Evolutionary conservation across 352 stramenopile genomes (phyloP), one percentile per base, ranked within the genome.

Genomic region (Peronospora tabacina): DNA sequence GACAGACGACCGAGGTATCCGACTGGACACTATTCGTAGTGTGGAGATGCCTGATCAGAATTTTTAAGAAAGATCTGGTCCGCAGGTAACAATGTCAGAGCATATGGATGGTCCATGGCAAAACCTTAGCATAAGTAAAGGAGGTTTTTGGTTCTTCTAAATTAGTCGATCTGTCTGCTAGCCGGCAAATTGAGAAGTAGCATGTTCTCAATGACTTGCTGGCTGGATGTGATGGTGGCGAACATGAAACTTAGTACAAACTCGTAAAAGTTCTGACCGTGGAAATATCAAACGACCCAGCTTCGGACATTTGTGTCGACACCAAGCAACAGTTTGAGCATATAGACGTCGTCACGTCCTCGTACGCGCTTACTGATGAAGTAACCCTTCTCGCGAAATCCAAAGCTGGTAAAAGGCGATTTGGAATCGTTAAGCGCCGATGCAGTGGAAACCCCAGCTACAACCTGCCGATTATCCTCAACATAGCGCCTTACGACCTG

Each of bases 241-340:
- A 66, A 54, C 49, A 68, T 66, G 34, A 68, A 63, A 44, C 52
- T 49, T 19, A 72, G 49, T 7, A 69, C 56, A 28, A 72, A 72
- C 44, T 72, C 63, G 58, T 65, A 44, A 71, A 68, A 1, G 58
- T 54, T 7, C 63, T 47, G 5, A 62, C 63, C n/a, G 54, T 58
- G n/a, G 53, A 51, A 8, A 63, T 29, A 26, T 72, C 55, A 12
- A 63, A 64, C 6, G 48, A 55, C 2, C 55, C 50, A 6, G 35
- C 44, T 44, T 66, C 58, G 9, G 55, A 55, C 42, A 63, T 63
- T 32, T 72, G 55, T 0, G 63, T 55, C 16, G 49, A 69, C 42
- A 66, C 63, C 24, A 72, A 28, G 20, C 55, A 69, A 42, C 67
- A 74, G 47, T 66, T 49, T 74, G 63, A 74, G 50, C 37, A 74